A percentile compares a stretch with the other conserved stretches of the same genome.
These are phyloP conservation scores for Wallacemonas sp. DNA, from an alignment of 208 protist genomes.

Conservation along the genomic window DNA sequence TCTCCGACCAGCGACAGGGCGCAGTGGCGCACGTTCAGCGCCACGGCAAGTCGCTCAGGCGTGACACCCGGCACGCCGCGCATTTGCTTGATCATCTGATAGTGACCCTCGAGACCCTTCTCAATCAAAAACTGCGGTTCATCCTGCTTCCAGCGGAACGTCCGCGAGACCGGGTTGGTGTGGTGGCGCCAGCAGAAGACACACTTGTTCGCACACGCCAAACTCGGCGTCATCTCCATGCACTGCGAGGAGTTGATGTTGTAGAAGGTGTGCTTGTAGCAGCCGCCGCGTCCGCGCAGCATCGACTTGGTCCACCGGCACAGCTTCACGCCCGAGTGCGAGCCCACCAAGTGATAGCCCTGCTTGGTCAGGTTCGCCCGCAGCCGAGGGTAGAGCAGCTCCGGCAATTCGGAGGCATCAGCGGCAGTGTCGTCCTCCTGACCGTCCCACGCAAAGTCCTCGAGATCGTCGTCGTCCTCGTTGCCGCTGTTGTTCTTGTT, in stretches of 20 bases:
- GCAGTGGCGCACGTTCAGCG: slow-evolving; percentile 86
- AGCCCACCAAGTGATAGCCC: slow-evolving; percentile 93
- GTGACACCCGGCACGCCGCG: slow-evolving; percentile 93
- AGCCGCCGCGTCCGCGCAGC: slow-evolving; percentile 95
- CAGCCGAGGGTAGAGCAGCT: slow-evolving; percentile 91
- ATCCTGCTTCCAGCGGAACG: slow-evolving; percentile 94
- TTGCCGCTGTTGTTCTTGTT: slow-evolving; percentile 29
- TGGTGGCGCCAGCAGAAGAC: slow-evolving; percentile 96
- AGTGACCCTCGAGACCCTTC: slow-evolving; percentile 72
- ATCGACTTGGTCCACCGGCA: slow-evolving; percentile 98
- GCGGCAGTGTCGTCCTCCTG: slow-evolving; percentile 27
- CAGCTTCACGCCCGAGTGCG: slow-evolving; percentile 96
- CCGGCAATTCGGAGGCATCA: slow-evolving; percentile 39
- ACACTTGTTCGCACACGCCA: slow-evolving; percentile 97
- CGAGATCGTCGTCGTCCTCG: slow-evolving; percentile 53
- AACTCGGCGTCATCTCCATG: slow-evolving; percentile 97
- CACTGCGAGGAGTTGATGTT: slow-evolving; percentile 95
- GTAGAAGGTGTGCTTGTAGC: slow-evolving; percentile 99
- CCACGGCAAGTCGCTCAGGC: slow-evolving; percentile 79
- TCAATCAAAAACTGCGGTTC: slow-evolving; percentile 80
- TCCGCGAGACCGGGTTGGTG: slow-evolving; percentile 92
- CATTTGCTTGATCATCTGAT: slow-evolving; percentile 89
- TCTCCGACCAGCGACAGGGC: slow-evolving; percentile 96
- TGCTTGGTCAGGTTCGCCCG: slow-evolving; percentile 93
- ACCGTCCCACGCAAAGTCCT: slow-evolving; percentile 66